phyloP scores from a whole-genome alignment of 2,329 filamentous ascomycete species.

The Nectriaceae sp. region DNA sequence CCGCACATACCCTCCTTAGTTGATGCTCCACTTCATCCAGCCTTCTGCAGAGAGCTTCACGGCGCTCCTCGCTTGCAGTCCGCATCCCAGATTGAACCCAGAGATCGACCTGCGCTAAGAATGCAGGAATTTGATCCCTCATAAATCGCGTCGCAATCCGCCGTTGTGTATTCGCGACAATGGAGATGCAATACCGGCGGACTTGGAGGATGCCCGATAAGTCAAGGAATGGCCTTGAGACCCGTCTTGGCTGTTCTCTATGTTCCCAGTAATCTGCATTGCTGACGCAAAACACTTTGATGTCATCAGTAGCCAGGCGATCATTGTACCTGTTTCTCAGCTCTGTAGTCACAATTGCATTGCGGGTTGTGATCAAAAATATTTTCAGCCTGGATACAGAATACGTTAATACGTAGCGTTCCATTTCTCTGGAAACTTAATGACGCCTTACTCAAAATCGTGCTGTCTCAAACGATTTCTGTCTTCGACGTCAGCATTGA shows the following conservation, averaged over 20 bases:
- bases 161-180: conserved; percentile 45
- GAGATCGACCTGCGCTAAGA: conserved; percentile 42
- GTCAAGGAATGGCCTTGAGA: conserved; percentile 33
- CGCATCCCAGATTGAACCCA: conserved; percentile 48
- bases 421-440: not conserved
- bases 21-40: conserved; percentile 34
- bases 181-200: conserved; percentile 45
- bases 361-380: conserved; percentile 41
- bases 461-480: conserved; percentile 14
- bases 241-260: conserved; percentile 26
- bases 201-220: conserved; percentile 45
- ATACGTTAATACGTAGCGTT: too few relatives aligned
- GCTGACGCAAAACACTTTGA: conserved; percentile 47
- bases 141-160: conserved; percentile 40
- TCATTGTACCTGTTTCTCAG: conserved; percentile 33
- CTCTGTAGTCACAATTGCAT: conserved; percentile 31
- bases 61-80: conserved; percentile 38
- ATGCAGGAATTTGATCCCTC: conserved; percentile 40
- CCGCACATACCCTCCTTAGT: conserved; percentile 32
- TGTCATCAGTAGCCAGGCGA: conserved; percentile 18
- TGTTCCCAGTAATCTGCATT: conserved; percentile 45
- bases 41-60: conserved; percentile 31
- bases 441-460: conserved; percentile 26
- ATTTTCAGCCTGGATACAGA: conserved; percentile 29
- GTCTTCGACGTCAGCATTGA: not conserved